Percentiles rank a stretch among this genome's conserved stretches.
Conservation (phyloP, 805 yeast species). For the Barnettozyma salicaria region DNA sequence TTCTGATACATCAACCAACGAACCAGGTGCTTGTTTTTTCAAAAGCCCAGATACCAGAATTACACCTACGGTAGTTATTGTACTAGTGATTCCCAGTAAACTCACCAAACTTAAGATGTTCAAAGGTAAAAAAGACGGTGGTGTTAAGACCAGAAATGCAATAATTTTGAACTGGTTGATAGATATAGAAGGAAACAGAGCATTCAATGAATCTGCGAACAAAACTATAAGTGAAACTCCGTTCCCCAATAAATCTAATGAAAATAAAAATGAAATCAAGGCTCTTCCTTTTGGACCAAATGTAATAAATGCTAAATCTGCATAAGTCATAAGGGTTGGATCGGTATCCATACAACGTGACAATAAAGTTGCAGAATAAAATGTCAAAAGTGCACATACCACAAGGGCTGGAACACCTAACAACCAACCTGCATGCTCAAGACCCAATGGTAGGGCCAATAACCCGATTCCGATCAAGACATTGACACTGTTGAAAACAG, state of each 20-base stretch:
- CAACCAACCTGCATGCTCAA: conserved; percentile 68
- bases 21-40: conserved; percentile 65
- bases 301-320: conserved; percentile 83
- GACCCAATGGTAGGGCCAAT: conserved; percentile 65
- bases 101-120: conserved; percentile 64
- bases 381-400: conserved; percentile 61
- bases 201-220: conserved; percentile 80
- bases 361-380: conserved; percentile 68
- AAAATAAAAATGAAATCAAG: conserved; percentile 65
- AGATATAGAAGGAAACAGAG: conserved; percentile 51
- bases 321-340: conserved; percentile 75
- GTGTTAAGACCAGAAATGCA: conserved; percentile 67
- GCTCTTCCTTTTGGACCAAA: conserved; percentile 74
- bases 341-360: conserved; percentile 77
- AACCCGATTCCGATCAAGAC: conserved; percentile 73
- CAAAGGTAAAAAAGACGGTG: conserved; percentile 76
- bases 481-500: conserved; percentile 70
- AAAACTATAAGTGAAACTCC: conserved; percentile 78
- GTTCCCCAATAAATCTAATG: conserved; percentile 71
- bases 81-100: conserved; percentile 64
- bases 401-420: conserved; percentile 55
- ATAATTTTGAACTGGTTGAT: conserved; percentile 54
- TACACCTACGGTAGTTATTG: conserved; percentile 54
- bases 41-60: conserved; percentile 59
- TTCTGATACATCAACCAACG: conserved; percentile 55